Conservation (phyloP, 2,329 filamentous ascomycete species). For the Emmonsiellopsis sp. region DNA sequence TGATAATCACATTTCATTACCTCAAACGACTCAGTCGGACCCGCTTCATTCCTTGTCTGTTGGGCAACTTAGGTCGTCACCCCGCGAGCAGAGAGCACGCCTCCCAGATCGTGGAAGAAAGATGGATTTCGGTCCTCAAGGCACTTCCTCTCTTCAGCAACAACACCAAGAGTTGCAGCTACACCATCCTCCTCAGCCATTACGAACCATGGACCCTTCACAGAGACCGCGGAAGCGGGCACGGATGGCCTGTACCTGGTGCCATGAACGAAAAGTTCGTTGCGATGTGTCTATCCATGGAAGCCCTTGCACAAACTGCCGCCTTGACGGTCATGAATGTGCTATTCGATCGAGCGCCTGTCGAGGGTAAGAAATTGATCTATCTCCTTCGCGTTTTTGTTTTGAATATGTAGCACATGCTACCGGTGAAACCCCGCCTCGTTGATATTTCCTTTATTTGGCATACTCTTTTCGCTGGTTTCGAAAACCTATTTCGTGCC, state of each 20-base stretch:
- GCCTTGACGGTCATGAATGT: conserved; percentile 16
- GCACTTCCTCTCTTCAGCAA: background rate
- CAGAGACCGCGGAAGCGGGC: conserved; percentile 18
- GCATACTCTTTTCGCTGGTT: background rate
- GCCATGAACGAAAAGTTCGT: conserved; percentile 38
- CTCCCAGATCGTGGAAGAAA: background rate
- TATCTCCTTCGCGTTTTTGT: conserved; percentile 45
- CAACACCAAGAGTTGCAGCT: background rate
- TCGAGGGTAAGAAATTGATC: conserved; percentile 22
- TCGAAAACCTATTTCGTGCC: background rate
- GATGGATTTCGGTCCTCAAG: background rate
- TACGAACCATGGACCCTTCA: background rate
- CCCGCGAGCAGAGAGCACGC: background rate
- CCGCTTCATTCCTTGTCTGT: background rate
- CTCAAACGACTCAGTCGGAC: background rate
- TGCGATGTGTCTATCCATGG: conserved; percentile 43
- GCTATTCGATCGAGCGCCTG: conserved; percentile 22
- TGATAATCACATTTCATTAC: background rate
- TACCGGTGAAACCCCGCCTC: conserved; percentile 14
- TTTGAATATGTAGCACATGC: conserved; percentile 41
- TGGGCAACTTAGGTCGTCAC: background rate
- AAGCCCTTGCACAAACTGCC: conserved; percentile 19
- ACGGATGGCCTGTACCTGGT: conserved; percentile 24
- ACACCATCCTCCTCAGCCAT: background rate
- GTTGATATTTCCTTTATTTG: conserved; percentile 7